Evolutionary conservation across 768 basidiomycete genomes (phyloP), one percentile per base, ranked within the genome.

Genomic region (Xerocomellus intermedius): DNA sequence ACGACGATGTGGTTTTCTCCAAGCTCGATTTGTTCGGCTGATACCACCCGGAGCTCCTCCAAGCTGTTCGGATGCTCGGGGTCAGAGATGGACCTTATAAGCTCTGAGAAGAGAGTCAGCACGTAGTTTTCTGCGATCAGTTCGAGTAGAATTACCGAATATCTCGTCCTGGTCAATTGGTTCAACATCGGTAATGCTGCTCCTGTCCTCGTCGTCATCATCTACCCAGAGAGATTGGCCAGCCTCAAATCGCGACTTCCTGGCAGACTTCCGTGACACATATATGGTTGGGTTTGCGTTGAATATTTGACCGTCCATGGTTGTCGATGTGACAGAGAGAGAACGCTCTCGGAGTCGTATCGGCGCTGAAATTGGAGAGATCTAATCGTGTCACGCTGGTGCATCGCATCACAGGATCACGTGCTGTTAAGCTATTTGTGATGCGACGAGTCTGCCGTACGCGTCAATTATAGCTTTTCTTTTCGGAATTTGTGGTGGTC

Each of bases 1-100:
- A 99, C 87, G 35, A 82, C 76, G 48, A 99, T 77, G 49, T 80
- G 79, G 58, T 94, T 89, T n/a, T 73, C 66, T 33, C 64, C 72
- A 37, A 88, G 73, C 13, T 75, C 73, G 54, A 98, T 86, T 65
- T 98, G 95, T 10, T 91, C 85, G 7, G 86, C 83, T 44, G 93
- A 96, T 39, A 99, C 95, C 36, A 99, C 97, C 22, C 91, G 86
- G 9, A 99, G 86, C 67, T 98, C 93, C 68, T 99, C 97, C 43
- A 99, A 80, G 17, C 87, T 89, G 64, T 87, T 89, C 5, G 94
- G 91, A 71, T 99, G 94, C 68, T 99, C 97, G 2, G 96, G 96
- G 66, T 98, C 96, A 49, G 87, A 87, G 42, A 98, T 98, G 4
- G 85, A 87, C 53, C 94, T 83, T 50, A 99, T 88, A 19, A 98